Base-by-base conservation (phyloP, 2,329 filamentous ascomycete species). In the Albophoma yamanashiensis region DNA sequence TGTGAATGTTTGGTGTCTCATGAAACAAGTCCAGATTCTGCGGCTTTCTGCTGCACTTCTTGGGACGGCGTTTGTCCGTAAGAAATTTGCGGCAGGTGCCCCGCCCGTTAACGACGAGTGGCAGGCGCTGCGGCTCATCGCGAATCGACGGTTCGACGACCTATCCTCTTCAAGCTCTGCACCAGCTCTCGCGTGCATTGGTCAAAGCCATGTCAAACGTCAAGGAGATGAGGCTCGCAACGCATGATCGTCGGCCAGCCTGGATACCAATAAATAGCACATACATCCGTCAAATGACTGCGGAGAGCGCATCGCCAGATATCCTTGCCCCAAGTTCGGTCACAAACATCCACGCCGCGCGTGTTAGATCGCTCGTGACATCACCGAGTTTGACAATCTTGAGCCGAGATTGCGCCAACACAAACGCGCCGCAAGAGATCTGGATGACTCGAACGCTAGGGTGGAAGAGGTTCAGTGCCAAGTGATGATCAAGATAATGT, bases 371-470 rank as follows among this genome's bases (percentile, higher is more conserved):
- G 12, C 69, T 67, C n/a, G 62, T 71, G 47, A 69, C 59, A 22
- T 71, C 70, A 3, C 69, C 69, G 4, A 67, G 59, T 52, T 68
- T 68, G 20, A 75, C 59, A 17, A 83, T 68, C 68, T 85, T 85
- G 25, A 85, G 57, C 36, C 80, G 73, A 14, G 72, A 77, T 62
- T 83, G 81, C 0, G 79, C 79, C 14, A 85, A 70, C 43, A 80
- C 78, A 60, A 85, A 86, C 0, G 81, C 82, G 0, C 78, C 79
- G 61, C 82, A 85, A 0, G 80, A 81, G 36, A 85, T 75, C 62
- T 82, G 81, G 15, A 72, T 72, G 31, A 85, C 69, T 1, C 76
- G 71, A 3, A 84, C 81, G n/a, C 76, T 74, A 0, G 82, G 79
- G 63, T 85, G 81, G 59, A 82, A 81, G 63, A 85, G 64, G 64